Base-by-base conservation (phyloP, 768 basidiomycete species). In the Harrya chromipes region DNA sequence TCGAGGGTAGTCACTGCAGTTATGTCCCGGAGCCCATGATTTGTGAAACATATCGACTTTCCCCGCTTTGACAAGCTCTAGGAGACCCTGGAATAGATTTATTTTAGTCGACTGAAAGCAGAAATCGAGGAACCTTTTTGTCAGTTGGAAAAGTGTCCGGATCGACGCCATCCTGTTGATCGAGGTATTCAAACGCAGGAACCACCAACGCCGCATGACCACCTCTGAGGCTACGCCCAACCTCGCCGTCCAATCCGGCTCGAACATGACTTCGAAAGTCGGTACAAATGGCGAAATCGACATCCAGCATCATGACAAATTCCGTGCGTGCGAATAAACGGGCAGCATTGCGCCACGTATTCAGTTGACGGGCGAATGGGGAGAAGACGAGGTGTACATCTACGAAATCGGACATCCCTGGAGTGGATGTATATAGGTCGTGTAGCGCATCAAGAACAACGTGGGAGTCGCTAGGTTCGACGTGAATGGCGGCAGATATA, bases 291-390 rank as follows among this genome's bases (percentile, higher is more conserved):
- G 79, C 84, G 65, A 94, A 93, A 65, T 94, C 91, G 53, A 94
- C 85, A 64, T 94, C 93, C 44, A 94, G 82, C 84, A 93, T 87
- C 83, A 94, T 87, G 49, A 93, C 80, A 57, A 81, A 90, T 55
- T 87, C 80, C 8, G 92, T 92, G 13, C 89, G 79, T 4, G 90
- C 85, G 59, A 91, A 90, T 43, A 90, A 72, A 36, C 92, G 82
- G 4, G 91, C 92, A 37, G 84, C 79, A 64, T 94, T 94, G 29
- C 92, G 78, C 88, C 90, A 94, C 20, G 87, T 83, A 67, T 94
- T 94, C 74, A 94, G 85, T 64, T 92, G 88, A 6, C 90, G 80
- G 52, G 85, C 84, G 55, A 86, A 87, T 4, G 81, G 77, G 58
- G 91, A 89, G 55, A 93, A 74, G 26, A 94, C 85, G 43, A 94